Percentiles rank a stretch among this genome's conserved stretches.
phyloP scores from a whole-genome alignment of 306 rosid species.

The Casuarina cunninghamiana region DNA sequence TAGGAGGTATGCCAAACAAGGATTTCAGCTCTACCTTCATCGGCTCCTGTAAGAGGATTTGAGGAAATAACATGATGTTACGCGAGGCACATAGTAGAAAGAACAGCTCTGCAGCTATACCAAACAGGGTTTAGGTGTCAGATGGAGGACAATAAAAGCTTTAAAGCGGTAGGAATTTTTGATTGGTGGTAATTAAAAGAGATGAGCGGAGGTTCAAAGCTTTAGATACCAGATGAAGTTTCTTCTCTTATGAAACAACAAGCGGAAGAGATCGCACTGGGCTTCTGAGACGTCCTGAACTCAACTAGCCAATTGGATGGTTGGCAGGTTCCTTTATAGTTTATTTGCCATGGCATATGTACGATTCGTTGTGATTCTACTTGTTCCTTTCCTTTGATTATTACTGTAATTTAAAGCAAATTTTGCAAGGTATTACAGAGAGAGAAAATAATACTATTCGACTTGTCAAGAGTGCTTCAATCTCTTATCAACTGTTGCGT shows the following conservation, averaged over 20 bases:
- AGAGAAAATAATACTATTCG: constrained; percentile 29
- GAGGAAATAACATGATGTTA: constrained; percentile 29
- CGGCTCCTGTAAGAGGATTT: constrained; percentile 17
- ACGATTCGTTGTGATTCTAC: constrained; percentile 7
- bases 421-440: not conserved
- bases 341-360: constrained; percentile 14
- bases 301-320: constrained; percentile 18
- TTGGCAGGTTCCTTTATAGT: constrained; percentile 5
- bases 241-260: constrained; percentile 16
- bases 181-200: constrained; percentile 29
- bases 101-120: constrained; percentile 11
- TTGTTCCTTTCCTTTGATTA: not conserved
- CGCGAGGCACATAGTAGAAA: constrained; percentile 22
- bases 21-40: constrained; percentile 28
- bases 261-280: constrained; percentile 15
- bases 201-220: constrained; percentile 26
- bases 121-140: constrained; percentile 9
- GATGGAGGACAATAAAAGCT: constrained; percentile 10
- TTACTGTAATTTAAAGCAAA: not conserved
- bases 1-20: constrained; percentile 15
- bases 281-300: constrained; percentile 9
- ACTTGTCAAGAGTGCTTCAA: not conserved
- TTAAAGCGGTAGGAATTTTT: constrained; percentile 7
- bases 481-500: not conserved
- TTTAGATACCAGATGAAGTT: constrained; percentile 8